Percentiles rank a stretch among this genome's conserved stretches.
These are phyloP conservation scores for Podospora anserina DNA, from an alignment of 495 filamentous ascomycete species.

Conservation along the genomic window DNA sequence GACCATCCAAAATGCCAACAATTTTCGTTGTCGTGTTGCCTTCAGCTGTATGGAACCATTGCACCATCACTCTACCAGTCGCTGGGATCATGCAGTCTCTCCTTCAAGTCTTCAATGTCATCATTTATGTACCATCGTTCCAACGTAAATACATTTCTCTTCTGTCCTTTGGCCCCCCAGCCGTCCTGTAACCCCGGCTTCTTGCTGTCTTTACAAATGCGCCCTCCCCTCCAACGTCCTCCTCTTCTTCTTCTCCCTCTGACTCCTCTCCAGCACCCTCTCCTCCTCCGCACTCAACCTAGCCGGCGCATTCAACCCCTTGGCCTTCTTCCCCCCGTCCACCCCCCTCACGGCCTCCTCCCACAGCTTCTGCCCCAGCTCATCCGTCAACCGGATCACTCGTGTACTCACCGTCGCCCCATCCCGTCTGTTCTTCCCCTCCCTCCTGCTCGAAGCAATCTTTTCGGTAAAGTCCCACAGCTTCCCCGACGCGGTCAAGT, in stretches of 20 bases:
- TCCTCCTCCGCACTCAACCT: conserved; percentile 44
- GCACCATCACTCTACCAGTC: too few relatives aligned
- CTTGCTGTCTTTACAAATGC: conserved; percentile 37
- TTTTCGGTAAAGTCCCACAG: conserved; percentile 89
- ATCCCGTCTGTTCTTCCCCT: conserved; percentile 93
- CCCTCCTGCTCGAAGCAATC: conserved; percentile 76
- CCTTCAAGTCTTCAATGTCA: neutral
- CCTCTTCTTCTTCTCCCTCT: conserved; percentile 41
- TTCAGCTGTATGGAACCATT: too few relatives aligned
- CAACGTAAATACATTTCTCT: neutral
- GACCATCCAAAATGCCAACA: too few relatives aligned
- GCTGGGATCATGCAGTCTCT: neutral
- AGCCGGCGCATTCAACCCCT: conserved; percentile 30
- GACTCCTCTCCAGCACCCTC: conserved; percentile 31
- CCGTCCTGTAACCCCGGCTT: neutral
- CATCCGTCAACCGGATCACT: conserved; percentile 74
- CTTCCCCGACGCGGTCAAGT: conserved; percentile 63
- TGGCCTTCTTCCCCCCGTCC: conserved; percentile 20
- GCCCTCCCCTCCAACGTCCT: conserved; percentile 45
- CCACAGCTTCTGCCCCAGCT: conserved; percentile 49
- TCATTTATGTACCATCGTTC: neutral
- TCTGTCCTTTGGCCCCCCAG: neutral
- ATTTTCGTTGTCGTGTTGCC: too few relatives aligned
- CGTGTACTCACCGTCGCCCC: conserved; percentile 81
- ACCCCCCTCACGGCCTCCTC: conserved; percentile 34